Percentiles rank a stretch among this genome's conserved stretches.
Evolutionary conservation across 345 rosid species (phyloP).

Genomic region (Eucalyptus viminalis): DNA sequence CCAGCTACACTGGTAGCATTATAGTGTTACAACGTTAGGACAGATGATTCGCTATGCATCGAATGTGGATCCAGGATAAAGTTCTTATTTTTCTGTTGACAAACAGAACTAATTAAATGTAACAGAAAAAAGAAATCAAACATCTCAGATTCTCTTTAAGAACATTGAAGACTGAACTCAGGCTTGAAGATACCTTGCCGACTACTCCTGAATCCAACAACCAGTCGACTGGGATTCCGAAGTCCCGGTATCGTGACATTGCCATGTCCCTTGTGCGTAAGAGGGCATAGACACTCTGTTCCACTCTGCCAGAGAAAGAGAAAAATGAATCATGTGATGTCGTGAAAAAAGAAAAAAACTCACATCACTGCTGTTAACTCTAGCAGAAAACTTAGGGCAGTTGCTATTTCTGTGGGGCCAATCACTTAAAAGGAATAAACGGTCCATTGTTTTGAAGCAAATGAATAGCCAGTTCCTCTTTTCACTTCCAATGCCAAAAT

Average conservation of each 20-base stretch:
- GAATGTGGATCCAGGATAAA: neutral
- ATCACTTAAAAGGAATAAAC: neutral
- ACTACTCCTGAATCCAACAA: constrained; percentile 76
- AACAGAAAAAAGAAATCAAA: neutral
- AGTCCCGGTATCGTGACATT: constrained; percentile 68
- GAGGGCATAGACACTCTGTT: constrained; percentile 82
- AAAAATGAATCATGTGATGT: neutral
- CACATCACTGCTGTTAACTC: neutral
- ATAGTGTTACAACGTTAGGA: neutral
- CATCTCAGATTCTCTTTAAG: neutral
- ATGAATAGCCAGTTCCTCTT: neutral
- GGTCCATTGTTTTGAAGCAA: neutral
- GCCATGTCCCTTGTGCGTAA: constrained; percentile 98
- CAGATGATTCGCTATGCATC: neutral
- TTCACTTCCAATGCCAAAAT: neutral
- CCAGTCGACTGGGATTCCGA: constrained; percentile 88
- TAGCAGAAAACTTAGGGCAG: neutral
- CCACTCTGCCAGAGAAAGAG: constrained; percentile 44
- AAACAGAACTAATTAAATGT: neutral
- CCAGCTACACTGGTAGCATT: neutral
- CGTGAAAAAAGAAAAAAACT: neutral
- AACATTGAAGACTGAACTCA: neutral
- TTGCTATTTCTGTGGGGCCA: neutral
- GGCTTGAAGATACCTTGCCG: constrained; percentile 58
- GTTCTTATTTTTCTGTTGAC: neutral